phyloP scores from a whole-genome alignment of 2,329 filamentous ascomycete species.

The Alternaria gansuensis region DNA sequence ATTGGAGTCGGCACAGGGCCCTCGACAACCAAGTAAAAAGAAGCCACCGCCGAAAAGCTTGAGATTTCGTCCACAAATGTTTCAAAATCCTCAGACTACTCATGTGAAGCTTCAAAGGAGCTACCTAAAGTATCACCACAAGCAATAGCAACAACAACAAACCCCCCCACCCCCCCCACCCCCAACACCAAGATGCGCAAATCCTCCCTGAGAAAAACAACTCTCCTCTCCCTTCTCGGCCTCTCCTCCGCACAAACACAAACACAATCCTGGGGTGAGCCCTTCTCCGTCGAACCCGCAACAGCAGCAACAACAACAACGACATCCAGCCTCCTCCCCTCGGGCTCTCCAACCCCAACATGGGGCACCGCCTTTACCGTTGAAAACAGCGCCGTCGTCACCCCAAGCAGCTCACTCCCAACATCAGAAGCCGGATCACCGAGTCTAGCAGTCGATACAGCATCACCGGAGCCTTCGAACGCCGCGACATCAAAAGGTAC shows the following conservation, averaged over 20 bases:
- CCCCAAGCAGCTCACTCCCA: constrained; percentile 7
- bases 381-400: constrained; percentile 5
- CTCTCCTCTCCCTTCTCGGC: constrained; percentile 27
- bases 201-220: constrained; percentile 16
- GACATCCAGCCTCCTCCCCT: constrained; percentile 18
- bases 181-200: constrained; percentile 28
- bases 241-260: constrained; percentile 23
- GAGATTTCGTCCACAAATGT: background rate
- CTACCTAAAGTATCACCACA: background rate
- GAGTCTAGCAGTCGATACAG: constrained; percentile 10
- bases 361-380: constrained; percentile 20
- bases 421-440: background rate
- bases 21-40: constrained; percentile 2
- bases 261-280: constrained; percentile 26
- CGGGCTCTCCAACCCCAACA: background rate
- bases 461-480: constrained; percentile 4
- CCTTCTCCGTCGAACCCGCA: constrained; percentile 29
- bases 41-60: constrained; percentile 4
- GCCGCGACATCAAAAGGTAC: constrained; percentile 1
- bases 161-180: too few species aligned
- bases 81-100: background rate
- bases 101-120: background rate
- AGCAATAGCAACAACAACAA: background rate
- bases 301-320: constrained; percentile 19
- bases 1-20: constrained; percentile 2